A percentile compares a stretch with the other conserved stretches of the same genome.
These are phyloP conservation scores for Oryza meyeriana DNA, from an alignment of 176 grass and related monocot species.

Conservation along the genomic window DNA sequence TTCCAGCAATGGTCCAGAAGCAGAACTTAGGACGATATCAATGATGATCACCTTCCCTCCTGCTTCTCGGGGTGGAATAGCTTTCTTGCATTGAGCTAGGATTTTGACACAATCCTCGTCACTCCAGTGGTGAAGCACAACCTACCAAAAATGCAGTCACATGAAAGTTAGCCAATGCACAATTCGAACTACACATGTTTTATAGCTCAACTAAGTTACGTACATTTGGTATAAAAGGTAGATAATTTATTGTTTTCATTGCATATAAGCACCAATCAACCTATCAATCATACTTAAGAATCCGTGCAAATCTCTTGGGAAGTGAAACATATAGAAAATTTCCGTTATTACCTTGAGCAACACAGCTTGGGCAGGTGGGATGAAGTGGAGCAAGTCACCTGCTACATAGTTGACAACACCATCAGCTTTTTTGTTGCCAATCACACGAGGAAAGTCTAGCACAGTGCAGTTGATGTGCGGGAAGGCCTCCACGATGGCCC, in stretches of 20 bases:
- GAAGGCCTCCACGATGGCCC: constrained; percentile 29
- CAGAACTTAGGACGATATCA: constrained; percentile 22
- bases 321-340: too few relatives aligned
- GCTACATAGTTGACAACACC: constrained; percentile 21
- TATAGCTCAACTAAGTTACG: background rate
- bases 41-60: constrained; percentile 39
- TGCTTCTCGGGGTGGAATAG: constrained; percentile 14
- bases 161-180: background rate
- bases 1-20: constrained; percentile 1
- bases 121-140: constrained; percentile 40
- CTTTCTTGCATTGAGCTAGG: constrained; percentile 33
- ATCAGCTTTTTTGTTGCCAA: background rate
- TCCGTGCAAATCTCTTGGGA: too few relatives aligned
- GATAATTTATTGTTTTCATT: too few relatives aligned
- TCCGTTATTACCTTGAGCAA: constrained; percentile 28
- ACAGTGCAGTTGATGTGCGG: constrained; percentile 36
- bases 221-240: too few relatives aligned
- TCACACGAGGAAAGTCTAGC: constrained; percentile 45
- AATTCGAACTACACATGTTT: background rate
- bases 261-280: too few relatives aligned
- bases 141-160: background rate
- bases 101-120: constrained; percentile 48
- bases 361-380: constrained; percentile 48
- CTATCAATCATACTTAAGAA: background rate
- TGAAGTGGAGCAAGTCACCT: constrained; percentile 44